A percentile compares a stretch with the other conserved stretches of the same genome.
Evolutionary conservation across 2,329 filamentous ascomycete species (phyloP).

Genomic region (Alternaria hordeiaustralica): DNA sequence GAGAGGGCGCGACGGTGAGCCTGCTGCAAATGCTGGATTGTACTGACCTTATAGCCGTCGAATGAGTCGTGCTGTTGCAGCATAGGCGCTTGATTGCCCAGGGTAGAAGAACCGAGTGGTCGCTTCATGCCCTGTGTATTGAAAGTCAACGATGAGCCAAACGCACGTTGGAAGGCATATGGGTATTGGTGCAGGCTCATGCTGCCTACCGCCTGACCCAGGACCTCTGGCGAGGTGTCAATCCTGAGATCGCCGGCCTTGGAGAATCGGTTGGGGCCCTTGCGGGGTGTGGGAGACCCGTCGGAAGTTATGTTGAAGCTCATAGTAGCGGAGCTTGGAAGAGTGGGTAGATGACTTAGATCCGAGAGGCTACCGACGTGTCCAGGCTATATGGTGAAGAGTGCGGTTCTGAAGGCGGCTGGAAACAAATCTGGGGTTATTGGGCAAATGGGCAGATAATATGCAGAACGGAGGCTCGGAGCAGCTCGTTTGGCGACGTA

Average conservation of each 20-base stretch:
- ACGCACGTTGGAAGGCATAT: constrained; percentile 22
- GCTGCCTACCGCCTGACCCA: constrained; percentile 44
- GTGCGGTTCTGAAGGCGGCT: constrained; percentile 3
- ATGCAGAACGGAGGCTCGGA: constrained; percentile 40
- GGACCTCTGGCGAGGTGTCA: constrained; percentile 44
- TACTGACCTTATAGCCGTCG: constrained; percentile 43
- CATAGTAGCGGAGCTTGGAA: constrained; percentile 34
- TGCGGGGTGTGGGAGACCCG: constrained; percentile 52
- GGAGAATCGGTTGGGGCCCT: constrained; percentile 38
- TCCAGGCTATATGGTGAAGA: constrained; percentile 6
- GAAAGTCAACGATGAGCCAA: constrained; percentile 42
- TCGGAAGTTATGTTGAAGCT: constrained; percentile 50
- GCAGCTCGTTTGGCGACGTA: constrained; percentile 40
- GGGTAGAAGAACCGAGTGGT: constrained; percentile 47
- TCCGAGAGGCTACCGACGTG: constrained; percentile 34
- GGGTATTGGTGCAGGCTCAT: constrained; percentile 31
- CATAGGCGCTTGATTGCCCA: constrained; percentile 36
- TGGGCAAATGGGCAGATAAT: constrained; percentile 45
- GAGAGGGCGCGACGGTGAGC: not conserved
- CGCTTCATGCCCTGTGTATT: constrained; percentile 48
- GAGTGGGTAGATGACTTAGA: constrained; percentile 41
- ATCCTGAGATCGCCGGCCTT: constrained; percentile 40
- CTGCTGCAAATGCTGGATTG: not conserved
- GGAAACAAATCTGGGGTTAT: constrained; percentile 24
- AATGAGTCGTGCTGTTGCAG: constrained; percentile 26